Base-by-base conservation (phyloP, 371 early-diverging fungal genomes). In the Gilbertella persicaria region DNA sequence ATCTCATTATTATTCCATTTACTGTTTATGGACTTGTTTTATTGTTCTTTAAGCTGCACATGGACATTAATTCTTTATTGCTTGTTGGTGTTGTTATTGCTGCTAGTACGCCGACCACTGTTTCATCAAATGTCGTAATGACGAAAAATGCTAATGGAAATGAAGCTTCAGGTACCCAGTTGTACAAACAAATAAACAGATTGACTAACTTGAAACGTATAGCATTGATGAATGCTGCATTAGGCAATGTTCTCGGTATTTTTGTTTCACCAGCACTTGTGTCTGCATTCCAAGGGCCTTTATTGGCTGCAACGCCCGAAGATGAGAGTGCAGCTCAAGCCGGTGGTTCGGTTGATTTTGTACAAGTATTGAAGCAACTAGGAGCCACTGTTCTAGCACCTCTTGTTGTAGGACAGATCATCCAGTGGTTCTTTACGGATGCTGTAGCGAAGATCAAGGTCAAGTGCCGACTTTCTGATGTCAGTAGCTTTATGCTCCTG, bases 41-140 rank as follows among this genome's bases (percentile, higher is more conserved):
- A 3, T 58, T 87, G 24, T 63, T 90, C 19, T 73, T 75, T 14
- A 58, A 67, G 10, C 20, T 67, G 0, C 68, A 69, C 35, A 64
- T 79, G 36, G 41, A 65, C 6, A 64, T 90, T 29, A 83, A 84
- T 37, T 69, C 73, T 5, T 70, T 81, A 9, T 60, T 90, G 2
- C 54, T 86, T n/a, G 76, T 83, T 6, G 90, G 88, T 26, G 66
- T 89, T 40, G 79, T 87, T 6, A 82, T 89, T 45, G 80, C 85
- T 33, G 80, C 82, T 13, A 78, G 83, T 16, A 87, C 85, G 1
- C 91, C 91, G 0, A 89, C 91, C 0, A 90, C 91, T 8, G 85
- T 90, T 38, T 85, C 88, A 5, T 89, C 91, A 14, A 89, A 89
- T 59, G 87, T 88, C 4, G 81, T 89, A 56, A 89, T 89, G 89